Evolutionary conservation across 768 basidiomycete species (phyloP).

Genomic region (Boletus sp.): DNA sequence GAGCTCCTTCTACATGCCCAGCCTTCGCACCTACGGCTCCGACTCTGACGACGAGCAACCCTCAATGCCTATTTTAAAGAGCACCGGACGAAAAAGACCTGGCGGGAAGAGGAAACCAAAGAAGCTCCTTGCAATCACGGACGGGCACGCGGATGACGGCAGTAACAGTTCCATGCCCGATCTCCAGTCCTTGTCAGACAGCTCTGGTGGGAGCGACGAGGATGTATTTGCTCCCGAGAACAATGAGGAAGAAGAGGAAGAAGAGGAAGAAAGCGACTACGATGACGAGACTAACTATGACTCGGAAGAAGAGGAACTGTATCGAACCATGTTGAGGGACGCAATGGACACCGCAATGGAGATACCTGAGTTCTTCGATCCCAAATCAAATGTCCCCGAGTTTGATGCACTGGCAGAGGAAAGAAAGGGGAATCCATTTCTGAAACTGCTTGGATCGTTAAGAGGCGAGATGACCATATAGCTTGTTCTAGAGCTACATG

Average conservation of each 20-base stretch:
- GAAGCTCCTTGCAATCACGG: slow-evolving; percentile 52
- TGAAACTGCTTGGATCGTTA: slow-evolving; percentile 72
- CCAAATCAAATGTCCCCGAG: slow-evolving; percentile 43
- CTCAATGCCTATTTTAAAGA: slow-evolving; percentile 9
- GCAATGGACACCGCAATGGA: slow-evolving; percentile 71
- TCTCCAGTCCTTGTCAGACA: slow-evolving; percentile 65
- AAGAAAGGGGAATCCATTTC: slow-evolving; percentile 71
- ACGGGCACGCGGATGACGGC: slow-evolving; percentile 39
- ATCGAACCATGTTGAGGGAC: slow-evolving; percentile 59
- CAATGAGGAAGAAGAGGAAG: slow-evolving; percentile 35
- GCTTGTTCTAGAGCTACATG: not conserved
- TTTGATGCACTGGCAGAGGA: slow-evolving; percentile 46
- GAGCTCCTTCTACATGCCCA: slow-evolving; percentile 41
- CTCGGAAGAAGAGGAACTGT: slow-evolving; percentile 65
- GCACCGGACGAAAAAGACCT: slow-evolving; percentile 15
- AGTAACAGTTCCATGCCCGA: slow-evolving; percentile 62
- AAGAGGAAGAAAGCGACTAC: slow-evolving; percentile 33
- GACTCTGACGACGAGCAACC: slow-evolving; percentile 28
- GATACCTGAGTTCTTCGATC: slow-evolving; percentile 57
- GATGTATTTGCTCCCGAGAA: slow-evolving; percentile 33
- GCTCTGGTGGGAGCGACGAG: slow-evolving; percentile 43
- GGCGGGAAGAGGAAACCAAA: slow-evolving; percentile 28
- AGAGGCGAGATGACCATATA: slow-evolving; percentile 47
- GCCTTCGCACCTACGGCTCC: slow-evolving; percentile 17
- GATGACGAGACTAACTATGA: slow-evolving; percentile 52